Percentiles rank a stretch among this genome's conserved stretches.
Evolutionary conservation across 1,284 basidiomycete genomes (phyloP).

Genomic region (Marasmius sp.): DNA sequence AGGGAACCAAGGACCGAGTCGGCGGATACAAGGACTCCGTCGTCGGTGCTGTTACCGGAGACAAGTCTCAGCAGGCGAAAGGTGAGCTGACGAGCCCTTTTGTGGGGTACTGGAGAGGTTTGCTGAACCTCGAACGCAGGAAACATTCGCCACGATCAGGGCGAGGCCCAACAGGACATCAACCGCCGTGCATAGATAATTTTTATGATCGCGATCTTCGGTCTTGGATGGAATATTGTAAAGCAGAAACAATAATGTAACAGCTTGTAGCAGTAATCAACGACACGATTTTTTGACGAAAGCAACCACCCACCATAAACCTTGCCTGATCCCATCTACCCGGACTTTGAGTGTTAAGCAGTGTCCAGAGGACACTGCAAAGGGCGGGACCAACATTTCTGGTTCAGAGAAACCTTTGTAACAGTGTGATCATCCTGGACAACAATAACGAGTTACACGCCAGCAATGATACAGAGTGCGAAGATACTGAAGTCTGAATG

Average conservation of each 20-base stretch:
- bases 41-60: conserved; percentile 51
- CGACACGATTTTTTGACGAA: no score
- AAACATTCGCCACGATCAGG: conserved; percentile 53
- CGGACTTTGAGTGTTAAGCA: no score
- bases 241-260: neutral
- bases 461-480: no score
- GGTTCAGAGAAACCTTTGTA: no score
- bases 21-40: conserved; percentile 66
- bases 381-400: no score
- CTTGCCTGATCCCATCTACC: no score
- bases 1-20: conserved; percentile 56
- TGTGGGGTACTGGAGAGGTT: neutral
- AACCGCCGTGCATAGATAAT: conserved; percentile 24
- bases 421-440: no score
- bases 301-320: no score
- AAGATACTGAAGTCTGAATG: no score
- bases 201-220: neutral
- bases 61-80: conserved; percentile 20
- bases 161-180: conserved; percentile 44
- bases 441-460: no score
- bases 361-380: no score
- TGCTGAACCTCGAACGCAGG: conserved; percentile 35
- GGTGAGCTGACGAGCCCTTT: neutral
- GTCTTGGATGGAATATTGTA: neutral
- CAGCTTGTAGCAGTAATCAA: neutral